Evolutionary conservation across 305 asterid species (phyloP).

Genomic region (Euphrasia arctica): DNA sequence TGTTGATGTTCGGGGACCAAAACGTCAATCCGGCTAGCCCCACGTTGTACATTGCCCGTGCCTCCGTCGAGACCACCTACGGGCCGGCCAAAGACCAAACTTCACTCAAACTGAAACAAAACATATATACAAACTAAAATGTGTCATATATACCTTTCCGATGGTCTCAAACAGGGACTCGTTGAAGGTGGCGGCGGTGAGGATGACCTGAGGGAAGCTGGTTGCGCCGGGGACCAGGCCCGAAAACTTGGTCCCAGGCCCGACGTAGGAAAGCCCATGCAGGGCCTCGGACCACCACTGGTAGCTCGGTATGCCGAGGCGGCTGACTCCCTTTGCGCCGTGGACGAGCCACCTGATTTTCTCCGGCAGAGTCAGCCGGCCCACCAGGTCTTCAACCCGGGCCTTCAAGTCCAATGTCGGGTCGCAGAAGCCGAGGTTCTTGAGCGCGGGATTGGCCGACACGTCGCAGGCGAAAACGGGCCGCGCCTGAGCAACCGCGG

Average conservation of each 20-base stretch:
- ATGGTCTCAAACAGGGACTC: constrained; percentile 53
- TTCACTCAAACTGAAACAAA: background rate
- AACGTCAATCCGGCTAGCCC: constrained; percentile 87
- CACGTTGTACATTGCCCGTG: constrained; percentile 93
- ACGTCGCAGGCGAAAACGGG: constrained; percentile 75
- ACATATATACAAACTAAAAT: background rate
- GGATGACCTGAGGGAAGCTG: constrained; percentile 74
- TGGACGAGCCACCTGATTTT: constrained; percentile 68
- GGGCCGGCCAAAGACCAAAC: background rate
- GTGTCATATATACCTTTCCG: constrained; percentile 50
- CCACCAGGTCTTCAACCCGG: constrained; percentile 64
- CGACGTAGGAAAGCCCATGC: constrained; percentile 76
- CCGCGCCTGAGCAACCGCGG: constrained; percentile 35
- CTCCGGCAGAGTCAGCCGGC: constrained; percentile 71
- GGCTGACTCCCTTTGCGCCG: constrained; percentile 43
- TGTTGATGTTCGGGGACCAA: constrained; percentile 93
- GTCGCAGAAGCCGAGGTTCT: constrained; percentile 63
- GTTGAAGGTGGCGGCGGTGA: constrained; percentile 66
- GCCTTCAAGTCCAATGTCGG: constrained; percentile 38
- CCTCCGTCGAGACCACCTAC: constrained; percentile 94
- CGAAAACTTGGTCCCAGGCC: constrained; percentile 61
- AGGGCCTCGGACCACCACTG: constrained; percentile 99
- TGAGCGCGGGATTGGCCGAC: constrained; percentile 42
- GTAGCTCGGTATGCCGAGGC: constrained; percentile 85
- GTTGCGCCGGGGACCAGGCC: constrained; percentile 68